A percentile compares a stretch with the other conserved stretches of the same genome.
These are phyloP conservation scores for Alternaria sp. DNA, from an alignment of 2,329 filamentous ascomycete species.

Conservation along the genomic window DNA sequence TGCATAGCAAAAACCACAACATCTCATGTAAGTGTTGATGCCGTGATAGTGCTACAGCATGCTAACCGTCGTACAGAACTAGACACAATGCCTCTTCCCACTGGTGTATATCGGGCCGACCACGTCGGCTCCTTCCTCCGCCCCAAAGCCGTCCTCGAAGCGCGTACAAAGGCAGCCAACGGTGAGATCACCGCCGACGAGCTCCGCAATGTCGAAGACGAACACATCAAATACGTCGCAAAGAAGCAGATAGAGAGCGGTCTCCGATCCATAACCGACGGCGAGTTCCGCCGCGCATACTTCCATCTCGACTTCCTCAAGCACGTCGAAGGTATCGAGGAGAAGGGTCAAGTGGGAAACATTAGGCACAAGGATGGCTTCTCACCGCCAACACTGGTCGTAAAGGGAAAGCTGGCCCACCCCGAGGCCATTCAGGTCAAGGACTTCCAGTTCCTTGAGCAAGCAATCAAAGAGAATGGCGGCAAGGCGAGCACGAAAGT, in stretches of 20 bases:
- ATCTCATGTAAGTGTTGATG: background rate
- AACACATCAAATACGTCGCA: slow-evolving; percentile 58
- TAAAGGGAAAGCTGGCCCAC: slow-evolving; percentile 62
- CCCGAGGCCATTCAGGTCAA: slow-evolving; percentile 62
- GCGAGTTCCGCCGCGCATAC: slow-evolving; percentile 64
- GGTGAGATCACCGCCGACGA: slow-evolving; percentile 52
- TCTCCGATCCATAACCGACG: slow-evolving; percentile 60
- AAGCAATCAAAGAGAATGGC: slow-evolving; percentile 51
- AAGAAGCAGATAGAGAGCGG: slow-evolving; percentile 58
- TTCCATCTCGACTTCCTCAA: slow-evolving; percentile 67
- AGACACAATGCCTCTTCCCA: slow-evolving; percentile 46
- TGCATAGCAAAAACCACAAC: background rate
- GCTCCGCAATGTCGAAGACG: slow-evolving; percentile 60
- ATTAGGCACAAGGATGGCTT: slow-evolving; percentile 53
- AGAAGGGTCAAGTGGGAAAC: slow-evolving; percentile 57
- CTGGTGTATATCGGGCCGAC: slow-evolving; percentile 56
- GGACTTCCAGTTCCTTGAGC: slow-evolving; percentile 62
- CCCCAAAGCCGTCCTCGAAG: slow-evolving; percentile 57
- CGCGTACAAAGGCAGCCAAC: slow-evolving; percentile 56
- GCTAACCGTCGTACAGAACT: slow-evolving; percentile 2
- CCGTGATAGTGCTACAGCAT: background rate
- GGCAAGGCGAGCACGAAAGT: slow-evolving; percentile 58
- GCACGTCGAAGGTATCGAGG: slow-evolving; percentile 61
- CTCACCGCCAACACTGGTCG: slow-evolving; percentile 61
- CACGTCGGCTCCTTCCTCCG: slow-evolving; percentile 64